Base-by-base conservation (phyloP, 345 rosid species). In the Citrus maxima region DNA sequence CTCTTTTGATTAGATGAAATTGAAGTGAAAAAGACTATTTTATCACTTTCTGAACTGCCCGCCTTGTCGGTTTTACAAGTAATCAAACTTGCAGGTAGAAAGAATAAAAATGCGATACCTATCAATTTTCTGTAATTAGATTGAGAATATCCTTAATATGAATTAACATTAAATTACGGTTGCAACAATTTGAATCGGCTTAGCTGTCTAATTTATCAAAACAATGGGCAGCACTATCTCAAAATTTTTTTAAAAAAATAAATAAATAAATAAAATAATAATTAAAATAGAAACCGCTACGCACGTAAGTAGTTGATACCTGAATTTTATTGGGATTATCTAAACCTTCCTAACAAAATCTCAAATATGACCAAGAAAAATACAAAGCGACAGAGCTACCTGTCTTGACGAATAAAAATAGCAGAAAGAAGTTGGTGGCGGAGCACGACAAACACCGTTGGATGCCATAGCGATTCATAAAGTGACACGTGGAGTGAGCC, bases 361-460 rank as follows among this genome's bases (percentile, higher is more conserved):
- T 21, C 19, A 14, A 30, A 19, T 8, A 38, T 32, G 24, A 34
- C 35, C 67, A 6, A 65, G n/a, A 18, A 76, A 76, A 60, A 46
- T 24, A 77, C 67, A 54, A 12, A 1, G 64, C 56, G 66, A 78
- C 81, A 42, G 80, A 82, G 72, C 78, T 82, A 78, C 74, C 81
- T 77, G 27, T 37, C 40, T 37, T 37, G 8, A 22, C 24, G 82
- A 81, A 79, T 64, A 65, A 79, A 46, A 72, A 79, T 76, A 67
- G 79, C 67, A 55, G 78, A 30, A 34, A 6, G 42, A 46, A 27
- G 18, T 56, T 32, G 65, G 6, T 7, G 75, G 5, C 66, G 78
- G 59, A 61, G 70, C 84, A 68, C 32, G 32, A 63, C 40, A 19
- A 46, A 70, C 67, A 73, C 13, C 18, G 63, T 68, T n/a, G 6